phyloP scores from a whole-genome alignment of 1,284 basidiomycete genomes.

The Boletus smithii region DNA sequence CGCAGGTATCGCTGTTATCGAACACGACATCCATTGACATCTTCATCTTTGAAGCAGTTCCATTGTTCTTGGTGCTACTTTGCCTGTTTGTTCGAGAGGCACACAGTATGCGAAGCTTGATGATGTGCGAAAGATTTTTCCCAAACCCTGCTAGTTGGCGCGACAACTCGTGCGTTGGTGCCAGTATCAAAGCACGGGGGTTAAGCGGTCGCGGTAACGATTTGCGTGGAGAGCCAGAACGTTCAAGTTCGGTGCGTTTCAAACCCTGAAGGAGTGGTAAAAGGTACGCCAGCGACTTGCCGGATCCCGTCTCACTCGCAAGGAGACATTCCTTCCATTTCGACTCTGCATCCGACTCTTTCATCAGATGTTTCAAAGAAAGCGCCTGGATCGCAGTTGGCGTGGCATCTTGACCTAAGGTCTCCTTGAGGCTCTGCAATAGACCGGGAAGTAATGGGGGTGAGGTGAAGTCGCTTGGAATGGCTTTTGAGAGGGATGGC shows the following conservation, averaged over 20 bases:
- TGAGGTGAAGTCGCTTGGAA: constrained; percentile 46
- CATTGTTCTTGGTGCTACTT: constrained; percentile 34
- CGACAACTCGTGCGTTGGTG: constrained; percentile 85
- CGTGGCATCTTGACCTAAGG: constrained; percentile 50
- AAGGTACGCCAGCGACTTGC: constrained; percentile 88
- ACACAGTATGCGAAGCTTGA: constrained; percentile 74
- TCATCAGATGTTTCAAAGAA: constrained; percentile 59
- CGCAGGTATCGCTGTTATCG: constrained; percentile 16
- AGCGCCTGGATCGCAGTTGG: constrained; percentile 78
- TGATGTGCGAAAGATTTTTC: constrained; percentile 69
- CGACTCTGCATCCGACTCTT: constrained; percentile 19
- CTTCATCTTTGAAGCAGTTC: constrained; percentile 52
- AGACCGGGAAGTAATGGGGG: constrained; percentile 68
- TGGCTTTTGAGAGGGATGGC: constrained; percentile 16
- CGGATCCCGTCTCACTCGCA: constrained; percentile 85
- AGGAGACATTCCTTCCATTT: constrained; percentile 61
- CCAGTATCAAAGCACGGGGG: constrained; percentile 77
- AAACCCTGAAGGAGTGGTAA: constrained; percentile 77
- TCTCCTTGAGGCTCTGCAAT: constrained; percentile 49
- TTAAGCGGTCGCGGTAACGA: constrained; percentile 35
- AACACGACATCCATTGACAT: constrained; percentile 20
- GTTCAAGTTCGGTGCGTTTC: constrained; percentile 54
- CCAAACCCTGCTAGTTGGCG: constrained; percentile 73
- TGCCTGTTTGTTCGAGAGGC: constrained; percentile 59
- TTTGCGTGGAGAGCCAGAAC: constrained; percentile 3